A percentile compares a stretch with the other conserved stretches of the same genome.
Evolutionary conservation across 768 basidiomycete species (phyloP).

Genomic region (Hortiboletus campestris): DNA sequence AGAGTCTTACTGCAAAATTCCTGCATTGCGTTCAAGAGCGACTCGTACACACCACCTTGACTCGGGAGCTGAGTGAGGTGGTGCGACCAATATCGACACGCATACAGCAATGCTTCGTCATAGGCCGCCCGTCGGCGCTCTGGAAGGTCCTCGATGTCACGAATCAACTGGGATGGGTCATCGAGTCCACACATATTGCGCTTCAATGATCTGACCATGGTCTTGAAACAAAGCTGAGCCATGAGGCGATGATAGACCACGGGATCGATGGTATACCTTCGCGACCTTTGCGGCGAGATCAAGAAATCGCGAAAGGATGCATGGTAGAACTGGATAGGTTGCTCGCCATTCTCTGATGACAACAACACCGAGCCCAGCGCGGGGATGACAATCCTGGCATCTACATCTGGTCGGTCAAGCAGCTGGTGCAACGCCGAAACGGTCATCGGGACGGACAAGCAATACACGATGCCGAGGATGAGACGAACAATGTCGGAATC

Average conservation of each 20-base stretch:
- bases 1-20: conserved; percentile 1
- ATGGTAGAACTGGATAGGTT: conserved; percentile 22
- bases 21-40: conserved; percentile 4
- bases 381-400: conserved; percentile 16
- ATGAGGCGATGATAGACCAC: conserved; percentile 15
- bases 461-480: conserved; percentile 17
- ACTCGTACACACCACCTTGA: conserved; percentile 1
- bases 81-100: conserved; percentile 20
- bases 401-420: conserved; percentile 12
- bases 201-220: conserved; percentile 11
- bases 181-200: conserved; percentile 15
- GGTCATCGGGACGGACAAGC: conserved; percentile 14
- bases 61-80: conserved; percentile 14
- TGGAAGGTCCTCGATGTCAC: conserved; percentile 11
- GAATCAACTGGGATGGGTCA: conserved; percentile 15
- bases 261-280: conserved; percentile 7
- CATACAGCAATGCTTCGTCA: conserved; percentile 14
- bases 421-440: conserved; percentile 9
- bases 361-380: conserved; percentile 18
- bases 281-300: conserved; percentile 13
- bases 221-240: conserved; percentile 15
- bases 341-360: conserved; percentile 8
- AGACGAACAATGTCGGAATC: conserved; percentile 18
- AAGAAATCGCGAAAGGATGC: conserved; percentile 22
- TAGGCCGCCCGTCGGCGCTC: conserved; percentile 4